phyloP scores from a whole-genome alignment of 2,329 filamentous ascomycete species.

The Aquanectria penicillioides region DNA sequence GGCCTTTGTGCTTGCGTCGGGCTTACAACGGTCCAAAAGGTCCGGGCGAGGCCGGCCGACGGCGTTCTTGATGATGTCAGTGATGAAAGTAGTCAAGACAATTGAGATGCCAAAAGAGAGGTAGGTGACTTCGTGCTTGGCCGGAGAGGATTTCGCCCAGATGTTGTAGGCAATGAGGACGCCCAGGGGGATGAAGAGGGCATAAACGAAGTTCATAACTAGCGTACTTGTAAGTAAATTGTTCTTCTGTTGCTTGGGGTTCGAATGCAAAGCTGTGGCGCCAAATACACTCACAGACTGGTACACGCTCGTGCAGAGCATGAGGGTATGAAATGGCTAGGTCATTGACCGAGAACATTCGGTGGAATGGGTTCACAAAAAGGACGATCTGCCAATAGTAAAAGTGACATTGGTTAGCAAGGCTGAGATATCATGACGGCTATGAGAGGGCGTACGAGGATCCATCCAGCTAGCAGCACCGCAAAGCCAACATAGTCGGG shows the following conservation, averaged over 20 bases:
- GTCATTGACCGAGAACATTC: constrained; percentile 92
- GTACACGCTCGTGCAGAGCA: constrained; percentile 83
- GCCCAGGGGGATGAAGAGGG: constrained; percentile 75
- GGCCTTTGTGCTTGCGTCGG: constrained; percentile 59
- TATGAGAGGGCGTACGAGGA: constrained; percentile 57
- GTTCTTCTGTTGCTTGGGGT: background rate
- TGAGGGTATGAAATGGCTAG: constrained; percentile 86
- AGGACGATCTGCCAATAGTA: constrained; percentile 40
- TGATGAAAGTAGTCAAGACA: constrained; percentile 82
- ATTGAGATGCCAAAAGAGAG: constrained; percentile 83
- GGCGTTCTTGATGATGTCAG: constrained; percentile 90
- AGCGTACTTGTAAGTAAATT: background rate
- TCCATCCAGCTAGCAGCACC: constrained; percentile 74
- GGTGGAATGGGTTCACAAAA: constrained; percentile 84
- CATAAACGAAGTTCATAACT: constrained; percentile 83
- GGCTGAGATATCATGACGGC: background rate
- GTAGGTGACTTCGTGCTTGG: constrained; percentile 87
- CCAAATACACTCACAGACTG: constrained; percentile 71
- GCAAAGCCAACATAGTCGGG: constrained; percentile 86
- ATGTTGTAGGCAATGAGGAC: constrained; percentile 74
- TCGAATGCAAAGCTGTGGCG: background rate
- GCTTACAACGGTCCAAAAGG: constrained; percentile 80
- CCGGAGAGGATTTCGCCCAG: constrained; percentile 68
- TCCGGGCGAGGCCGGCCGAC: constrained; percentile 78
- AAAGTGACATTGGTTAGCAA: constrained; percentile 2